These are phyloP conservation scores for Cyberlindnera lachancei DNA, from an alignment of 805 yeast genomes.

Conservation along the genomic window DNA sequence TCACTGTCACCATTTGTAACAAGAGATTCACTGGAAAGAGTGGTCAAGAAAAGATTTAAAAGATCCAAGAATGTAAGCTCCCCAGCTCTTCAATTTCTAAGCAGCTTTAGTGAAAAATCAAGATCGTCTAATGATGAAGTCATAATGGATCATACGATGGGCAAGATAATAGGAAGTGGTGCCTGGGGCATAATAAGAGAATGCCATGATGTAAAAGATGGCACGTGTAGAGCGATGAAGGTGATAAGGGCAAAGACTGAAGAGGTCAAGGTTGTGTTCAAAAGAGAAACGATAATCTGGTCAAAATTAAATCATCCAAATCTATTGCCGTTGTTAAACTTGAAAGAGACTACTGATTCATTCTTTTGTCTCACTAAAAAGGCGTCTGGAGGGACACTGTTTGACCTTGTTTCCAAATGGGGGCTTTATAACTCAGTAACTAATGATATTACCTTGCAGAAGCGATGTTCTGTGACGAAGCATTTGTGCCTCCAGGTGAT, in stretches of 20 bases:
- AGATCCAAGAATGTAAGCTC: slow-evolving; percentile 14
- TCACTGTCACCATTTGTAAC: slow-evolving; percentile 25
- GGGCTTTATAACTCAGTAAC: slow-evolving; percentile 34
- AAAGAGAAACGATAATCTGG: slow-evolving; percentile 75
- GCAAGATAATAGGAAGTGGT: slow-evolving; percentile 76
- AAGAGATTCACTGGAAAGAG: slow-evolving; percentile 22
- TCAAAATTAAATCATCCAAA: slow-evolving; percentile 53
- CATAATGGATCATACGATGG: slow-evolving; percentile 55
- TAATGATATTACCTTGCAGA: slow-evolving; percentile 23
- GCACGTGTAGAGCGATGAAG: slow-evolving; percentile 45
- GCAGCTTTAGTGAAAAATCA: slow-evolving; percentile 19
- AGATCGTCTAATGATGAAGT: slow-evolving; percentile 41
- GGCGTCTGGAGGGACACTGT: slow-evolving; percentile 72
- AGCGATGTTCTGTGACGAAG: slow-evolving; percentile 29
- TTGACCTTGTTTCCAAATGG: slow-evolving; percentile 68
- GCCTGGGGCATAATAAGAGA: slow-evolving; percentile 87
- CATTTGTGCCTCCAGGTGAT: slow-evolving; percentile 46
- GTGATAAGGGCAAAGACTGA: slow-evolving; percentile 47
- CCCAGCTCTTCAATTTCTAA: slow-evolving; percentile 23
- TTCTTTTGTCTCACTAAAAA: slow-evolving; percentile 68
- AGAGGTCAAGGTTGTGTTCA: slow-evolving; percentile 49
- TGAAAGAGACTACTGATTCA: slow-evolving; percentile 52
- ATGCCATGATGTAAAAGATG: slow-evolving; percentile 32
- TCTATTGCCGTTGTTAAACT: slow-evolving; percentile 54
- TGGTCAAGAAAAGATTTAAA: slow-evolving; percentile 21